Conservation (phyloP, 2,329 filamentous ascomycete species). For the Endocalyx cinctus region DNA sequence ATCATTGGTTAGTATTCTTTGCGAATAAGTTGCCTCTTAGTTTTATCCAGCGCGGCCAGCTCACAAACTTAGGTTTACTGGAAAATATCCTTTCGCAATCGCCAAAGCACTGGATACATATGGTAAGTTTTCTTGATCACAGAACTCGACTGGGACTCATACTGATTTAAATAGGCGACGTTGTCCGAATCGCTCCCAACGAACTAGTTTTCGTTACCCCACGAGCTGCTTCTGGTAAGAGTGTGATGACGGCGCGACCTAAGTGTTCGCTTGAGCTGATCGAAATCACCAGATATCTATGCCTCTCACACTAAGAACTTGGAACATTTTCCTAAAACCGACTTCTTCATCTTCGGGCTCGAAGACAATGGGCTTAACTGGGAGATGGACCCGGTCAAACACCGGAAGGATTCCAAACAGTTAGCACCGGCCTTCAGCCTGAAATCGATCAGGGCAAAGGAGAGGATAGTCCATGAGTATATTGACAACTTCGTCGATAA, state of each 20-base stretch:
- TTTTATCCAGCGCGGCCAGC: neutral
- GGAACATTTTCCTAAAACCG: conserved; percentile 6
- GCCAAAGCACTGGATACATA: conserved; percentile 2
- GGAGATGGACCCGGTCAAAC: conserved; percentile 5
- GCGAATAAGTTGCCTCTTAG: too few relatives aligned
- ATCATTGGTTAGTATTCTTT: conserved; percentile 6
- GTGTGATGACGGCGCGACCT: too few relatives aligned
- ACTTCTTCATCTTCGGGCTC: neutral
- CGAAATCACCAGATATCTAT: conserved; percentile 6
- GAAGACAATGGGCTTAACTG: conserved; percentile 4
- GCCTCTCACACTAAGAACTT: neutral
- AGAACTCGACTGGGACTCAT: neutral
- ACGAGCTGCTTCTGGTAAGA: conserved; percentile 5
- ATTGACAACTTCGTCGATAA: neutral
- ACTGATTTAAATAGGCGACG: conserved; percentile 3
- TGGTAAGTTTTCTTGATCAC: conserved; percentile 1
- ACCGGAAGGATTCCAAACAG: conserved; percentile 1
- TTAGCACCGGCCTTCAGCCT: conserved; percentile 5
- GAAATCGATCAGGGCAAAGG: neutral
- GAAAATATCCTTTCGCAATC: conserved; percentile 3
- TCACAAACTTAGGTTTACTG: conserved; percentile 1
- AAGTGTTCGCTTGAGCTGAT: too few relatives aligned
- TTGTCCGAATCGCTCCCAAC: conserved; percentile 8
- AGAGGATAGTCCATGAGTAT: neutral
- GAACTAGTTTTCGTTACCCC: conserved; percentile 4